Base-by-base conservation (phyloP, 176 grass and related monocot species). In the Carex myosuroides region DNA sequence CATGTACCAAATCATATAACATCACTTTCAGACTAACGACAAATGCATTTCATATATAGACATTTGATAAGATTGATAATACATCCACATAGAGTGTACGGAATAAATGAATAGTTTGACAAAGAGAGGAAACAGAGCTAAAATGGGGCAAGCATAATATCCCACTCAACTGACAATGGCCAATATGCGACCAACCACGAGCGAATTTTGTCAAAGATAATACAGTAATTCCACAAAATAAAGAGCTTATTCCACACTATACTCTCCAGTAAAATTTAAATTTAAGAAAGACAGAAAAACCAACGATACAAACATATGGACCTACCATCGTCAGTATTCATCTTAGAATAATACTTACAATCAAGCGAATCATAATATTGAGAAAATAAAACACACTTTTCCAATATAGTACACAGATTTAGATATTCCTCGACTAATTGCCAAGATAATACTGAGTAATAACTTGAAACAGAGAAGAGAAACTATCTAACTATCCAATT, bases 121-220 rank as follows among this genome's bases (percentile, higher is more conserved):
- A 42, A 70, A 73, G 42, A 52, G 70, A 74, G 0, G 70, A n/a
- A 7, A 52, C n/a, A 26, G 10, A 52, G 44, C n/a, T 74, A 0
- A 74, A 74, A 74, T 74, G 70, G 70, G 44, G 10, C 16, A 52
- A 74, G 70, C 70, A 74, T 74, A 5, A 14, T 44, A 74, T 50
- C 42, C 70, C 41, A 73, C n/a, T 74, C 70, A 73, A 50, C 42
- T 73, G 42, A 13, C 41, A 74, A 44, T 53, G 44, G 44, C 70
- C 70, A 74, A 74, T 74, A 24, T 52, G 20, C 52, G 20, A 50
- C 70, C 44, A 53, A 24, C 70, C 70, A 52, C 44, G 29, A 14
- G 37, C 41, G 2, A 68, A 68, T 68, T 68, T 68, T 17, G 64
- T 68, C 64, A 37, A 68, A 35, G 30, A 68, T 37, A 68, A 68